Evolutionary conservation across 495 filamentous ascomycete species (phyloP).

Genomic region (Halenospora varia): DNA sequence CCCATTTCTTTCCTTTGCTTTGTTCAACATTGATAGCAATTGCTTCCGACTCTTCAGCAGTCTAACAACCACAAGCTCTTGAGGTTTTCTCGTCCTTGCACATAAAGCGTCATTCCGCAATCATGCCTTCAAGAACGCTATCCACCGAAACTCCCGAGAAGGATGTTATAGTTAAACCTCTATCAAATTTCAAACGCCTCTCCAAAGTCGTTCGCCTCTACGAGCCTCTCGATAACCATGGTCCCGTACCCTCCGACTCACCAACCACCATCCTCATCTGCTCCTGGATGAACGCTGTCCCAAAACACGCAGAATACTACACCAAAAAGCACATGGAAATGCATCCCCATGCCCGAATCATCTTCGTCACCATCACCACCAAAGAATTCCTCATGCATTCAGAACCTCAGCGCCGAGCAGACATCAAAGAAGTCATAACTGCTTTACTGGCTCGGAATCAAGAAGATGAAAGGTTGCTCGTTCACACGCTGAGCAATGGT

Average conservation of each 20-base stretch:
- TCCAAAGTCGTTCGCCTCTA: slow-evolving; percentile 14
- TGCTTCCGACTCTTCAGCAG: no score
- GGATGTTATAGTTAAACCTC: slow-evolving; percentile 6
- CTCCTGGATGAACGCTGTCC: slow-evolving; percentile 39
- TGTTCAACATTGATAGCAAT: no score
- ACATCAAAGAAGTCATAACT: slow-evolving; percentile 10
- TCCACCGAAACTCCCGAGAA: neutral
- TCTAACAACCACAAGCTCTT: no score
- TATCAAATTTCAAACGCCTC: slow-evolving; percentile 14
- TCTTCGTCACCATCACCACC: slow-evolving; percentile 26
- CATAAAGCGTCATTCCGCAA: no score
- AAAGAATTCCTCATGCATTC: slow-evolving; percentile 19
- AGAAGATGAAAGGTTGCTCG: slow-evolving; percentile 5
- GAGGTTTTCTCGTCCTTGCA: no score
- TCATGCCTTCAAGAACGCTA: neutral
- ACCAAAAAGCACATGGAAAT: slow-evolving; percentile 32
- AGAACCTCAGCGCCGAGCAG: slow-evolving; percentile 11
- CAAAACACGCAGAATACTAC: slow-evolving; percentile 41
- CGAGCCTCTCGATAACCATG: slow-evolving; percentile 3
- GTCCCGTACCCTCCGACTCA: neutral
- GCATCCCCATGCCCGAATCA: slow-evolving; percentile 36
- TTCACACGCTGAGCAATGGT: slow-evolving; percentile 24
- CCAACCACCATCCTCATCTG: slow-evolving; percentile 29
- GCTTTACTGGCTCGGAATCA: slow-evolving; percentile 5
- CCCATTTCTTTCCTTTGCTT: no score